phyloP scores from a whole-genome alignment of 768 basidiomycete genomes.

The Kwoniella dendrophila region DNA sequence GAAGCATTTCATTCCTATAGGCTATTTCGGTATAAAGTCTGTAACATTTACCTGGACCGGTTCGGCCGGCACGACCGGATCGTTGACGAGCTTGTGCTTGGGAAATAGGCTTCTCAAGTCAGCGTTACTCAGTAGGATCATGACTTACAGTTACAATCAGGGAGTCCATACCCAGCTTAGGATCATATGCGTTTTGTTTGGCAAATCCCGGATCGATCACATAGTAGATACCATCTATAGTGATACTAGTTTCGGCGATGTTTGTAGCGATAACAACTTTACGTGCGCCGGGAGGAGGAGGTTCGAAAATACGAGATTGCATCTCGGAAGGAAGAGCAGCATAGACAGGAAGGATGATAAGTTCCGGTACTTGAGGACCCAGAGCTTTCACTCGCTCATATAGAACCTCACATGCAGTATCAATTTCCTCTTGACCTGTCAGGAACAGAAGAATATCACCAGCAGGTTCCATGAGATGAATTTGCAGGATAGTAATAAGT shows the following conservation, averaged over 20 bases:
- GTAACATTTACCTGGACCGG: conserved; percentile 97
- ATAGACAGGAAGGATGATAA: conserved; percentile 95
- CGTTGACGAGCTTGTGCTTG: conserved; percentile 97
- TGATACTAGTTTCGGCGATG: conserved; percentile 96
- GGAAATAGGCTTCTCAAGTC: conserved; percentile 70
- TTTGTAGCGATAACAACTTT: conserved; percentile 99
- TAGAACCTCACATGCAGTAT: conserved; percentile 94
- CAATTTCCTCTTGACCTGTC: conserved; percentile 98
- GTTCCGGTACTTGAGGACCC: conserved; percentile 96
- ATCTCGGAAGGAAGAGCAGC: conserved; percentile 97
- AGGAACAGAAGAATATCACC: conserved; percentile 96
- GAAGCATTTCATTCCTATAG: conserved; percentile 97
- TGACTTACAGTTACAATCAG: conserved; percentile 77
- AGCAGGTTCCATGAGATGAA: conserved; percentile 95
- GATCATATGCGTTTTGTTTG: conserved; percentile 98
- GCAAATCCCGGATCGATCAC: conserved; percentile 98
- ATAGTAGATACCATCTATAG: conserved; percentile 98
- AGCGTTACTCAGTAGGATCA: neutral
- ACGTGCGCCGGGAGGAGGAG: conserved; percentile 94
- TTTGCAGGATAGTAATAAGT: conserved; percentile 98
- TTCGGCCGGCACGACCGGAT: conserved; percentile 93
- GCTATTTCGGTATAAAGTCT: conserved; percentile 97
- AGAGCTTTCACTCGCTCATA: conserved; percentile 98
- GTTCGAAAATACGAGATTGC: conserved; percentile 96
- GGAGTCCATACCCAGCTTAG: conserved; percentile 96